Evolutionary conservation across 805 yeast species (phyloP).

Genomic region (Saturnispora halmiae): DNA sequence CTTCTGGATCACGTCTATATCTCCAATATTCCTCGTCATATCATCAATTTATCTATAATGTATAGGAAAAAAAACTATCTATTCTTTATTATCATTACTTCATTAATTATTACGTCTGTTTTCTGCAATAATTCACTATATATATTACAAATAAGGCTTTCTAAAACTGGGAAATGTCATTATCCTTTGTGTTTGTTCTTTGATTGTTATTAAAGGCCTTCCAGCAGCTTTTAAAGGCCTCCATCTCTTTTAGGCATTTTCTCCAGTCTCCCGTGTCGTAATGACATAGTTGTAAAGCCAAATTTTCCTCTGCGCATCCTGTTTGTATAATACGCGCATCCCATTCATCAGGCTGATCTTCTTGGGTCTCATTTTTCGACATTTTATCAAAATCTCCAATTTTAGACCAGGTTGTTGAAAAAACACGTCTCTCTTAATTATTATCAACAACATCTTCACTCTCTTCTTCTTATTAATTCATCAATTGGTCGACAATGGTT

Average conservation of each 20-base stretch:
- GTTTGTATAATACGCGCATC: constrained; percentile 64
- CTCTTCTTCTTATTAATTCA: neutral
- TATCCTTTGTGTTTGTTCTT: constrained; percentile 32
- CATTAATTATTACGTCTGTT: too few relatives aligned
- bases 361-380: constrained; percentile 25
- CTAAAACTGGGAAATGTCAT: constrained; percentile 20
- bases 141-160: too few relatives aligned
- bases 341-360: constrained; percentile 69
- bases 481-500: constrained; percentile 41
- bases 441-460: constrained; percentile 11
- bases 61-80: too few relatives aligned
- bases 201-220: constrained; percentile 30
- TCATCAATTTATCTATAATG: too few relatives aligned
- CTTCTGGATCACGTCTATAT: constrained; percentile 1
- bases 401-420: neutral
- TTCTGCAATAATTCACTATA: too few relatives aligned
- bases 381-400: neutral
- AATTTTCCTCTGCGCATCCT: constrained; percentile 69
- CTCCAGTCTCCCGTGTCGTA: constrained; percentile 83
- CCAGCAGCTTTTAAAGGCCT: constrained; percentile 37
- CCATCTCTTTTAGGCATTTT: constrained; percentile 53
- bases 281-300: constrained; percentile 63
- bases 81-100: too few relatives aligned
- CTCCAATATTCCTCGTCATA: neutral
- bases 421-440: neutral